phyloP scores from a whole-genome alignment of 164 flowering plant species.

The Warburgia ugandensis region DNA sequence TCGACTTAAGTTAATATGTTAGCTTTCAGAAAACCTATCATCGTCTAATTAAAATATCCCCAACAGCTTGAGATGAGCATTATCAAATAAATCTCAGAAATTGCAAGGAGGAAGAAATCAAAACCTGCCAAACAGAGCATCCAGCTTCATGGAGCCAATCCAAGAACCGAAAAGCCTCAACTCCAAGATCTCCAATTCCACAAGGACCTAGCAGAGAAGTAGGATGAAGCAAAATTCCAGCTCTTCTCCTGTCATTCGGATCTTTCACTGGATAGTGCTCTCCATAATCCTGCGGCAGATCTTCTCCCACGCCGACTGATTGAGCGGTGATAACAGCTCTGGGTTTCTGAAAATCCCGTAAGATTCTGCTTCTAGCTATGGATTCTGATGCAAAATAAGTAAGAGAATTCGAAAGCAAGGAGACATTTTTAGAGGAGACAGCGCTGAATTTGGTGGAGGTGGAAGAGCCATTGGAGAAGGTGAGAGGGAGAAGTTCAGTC shows the following conservation, averaged over 20 bases:
- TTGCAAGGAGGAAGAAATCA: background rate
- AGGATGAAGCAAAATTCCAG: conserved; percentile 87
- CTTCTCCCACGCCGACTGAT: conserved; percentile 41
- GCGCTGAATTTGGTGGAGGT: background rate
- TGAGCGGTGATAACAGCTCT: background rate
- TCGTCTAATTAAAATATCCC: no score
- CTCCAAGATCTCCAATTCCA: conserved; percentile 88
- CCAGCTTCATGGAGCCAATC: conserved; percentile 89
- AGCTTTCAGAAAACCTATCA: no score
- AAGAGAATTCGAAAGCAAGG: background rate
- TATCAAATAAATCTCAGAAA: background rate
- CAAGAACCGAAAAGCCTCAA: conserved; percentile 62
- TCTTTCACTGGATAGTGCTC: conserved; percentile 41
- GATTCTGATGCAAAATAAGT: conserved; percentile 1
- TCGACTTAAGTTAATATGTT: no score
- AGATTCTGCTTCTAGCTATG: background rate
- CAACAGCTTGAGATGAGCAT: background rate
- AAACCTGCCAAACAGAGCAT: conserved; percentile 92
- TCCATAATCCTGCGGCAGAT: conserved; percentile 62
- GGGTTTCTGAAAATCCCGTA: background rate
- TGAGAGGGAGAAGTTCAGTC: conserved; percentile 5
- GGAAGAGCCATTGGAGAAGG: conserved; percentile 1
- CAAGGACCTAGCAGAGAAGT: conserved; percentile 77
- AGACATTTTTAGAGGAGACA: background rate
- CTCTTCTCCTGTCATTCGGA: conserved; percentile 46